phyloP scores from a whole-genome alignment of 2,329 filamentous ascomycete species.

The Pseudogymnoascus sp. region DNA sequence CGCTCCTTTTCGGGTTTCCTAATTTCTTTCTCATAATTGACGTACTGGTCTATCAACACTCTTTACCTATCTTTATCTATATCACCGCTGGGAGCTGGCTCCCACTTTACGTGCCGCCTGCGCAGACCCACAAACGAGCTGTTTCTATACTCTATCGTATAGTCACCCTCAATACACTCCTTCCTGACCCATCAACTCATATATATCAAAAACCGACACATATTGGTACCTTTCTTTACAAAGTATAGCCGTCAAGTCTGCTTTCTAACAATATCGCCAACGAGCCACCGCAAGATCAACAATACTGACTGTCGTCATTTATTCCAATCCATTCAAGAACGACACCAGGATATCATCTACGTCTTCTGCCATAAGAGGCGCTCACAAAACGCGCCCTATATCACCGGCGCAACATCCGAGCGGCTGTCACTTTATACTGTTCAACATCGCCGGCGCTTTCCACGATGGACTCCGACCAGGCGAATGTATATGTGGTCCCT shows the following conservation, averaged over 20 bases:
- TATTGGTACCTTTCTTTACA: conserved; percentile 26
- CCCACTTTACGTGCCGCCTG: conserved; percentile 37
- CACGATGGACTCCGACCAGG: conserved; percentile 44
- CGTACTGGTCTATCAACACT: not conserved
- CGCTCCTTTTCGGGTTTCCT: conserved; percentile 41
- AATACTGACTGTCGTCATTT: not conserved
- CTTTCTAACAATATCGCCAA: not conserved
- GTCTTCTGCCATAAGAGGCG: not conserved
- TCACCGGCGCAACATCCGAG: not conserved
- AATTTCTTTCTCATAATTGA: conserved; percentile 32
- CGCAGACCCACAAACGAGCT: conserved; percentile 35
- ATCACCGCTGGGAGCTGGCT: conserved; percentile 46
- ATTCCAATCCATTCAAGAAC: not conserved
- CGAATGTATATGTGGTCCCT: conserved; percentile 41
- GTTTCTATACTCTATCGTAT: conserved; percentile 31
- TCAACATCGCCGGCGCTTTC: conserved; percentile 17
- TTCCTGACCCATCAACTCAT: conserved; percentile 23
- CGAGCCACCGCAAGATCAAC: conserved; percentile 14
- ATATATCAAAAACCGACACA: conserved; percentile 18
- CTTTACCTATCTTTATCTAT: conserved; percentile 31
- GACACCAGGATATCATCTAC: not conserved
- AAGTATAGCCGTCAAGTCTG: conserved; percentile 16
- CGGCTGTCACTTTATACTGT: not conserved
- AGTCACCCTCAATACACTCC: conserved; percentile 35
- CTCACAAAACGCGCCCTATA: not conserved